Percentiles rank a stretch among this genome's conserved stretches.
phyloP scores from a whole-genome alignment of 2,329 filamentous ascomycete genomes.

The Alternaria alternata region DNA sequence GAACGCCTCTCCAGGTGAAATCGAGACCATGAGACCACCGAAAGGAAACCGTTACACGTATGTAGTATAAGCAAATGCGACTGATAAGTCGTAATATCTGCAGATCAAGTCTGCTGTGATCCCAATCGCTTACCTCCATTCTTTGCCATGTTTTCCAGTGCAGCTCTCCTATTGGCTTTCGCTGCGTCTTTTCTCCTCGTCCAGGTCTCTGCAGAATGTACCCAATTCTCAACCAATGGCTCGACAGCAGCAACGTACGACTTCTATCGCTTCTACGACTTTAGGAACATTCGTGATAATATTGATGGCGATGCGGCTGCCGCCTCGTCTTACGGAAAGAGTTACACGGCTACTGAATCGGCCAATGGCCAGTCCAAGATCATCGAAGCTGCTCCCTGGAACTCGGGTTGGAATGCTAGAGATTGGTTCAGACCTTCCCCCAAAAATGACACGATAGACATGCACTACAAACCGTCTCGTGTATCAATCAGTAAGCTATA shows the following conservation, averaged over 20 bases:
- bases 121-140: background rate
- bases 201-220: conserved; percentile 13
- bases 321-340: background rate
- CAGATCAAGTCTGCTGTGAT: background rate
- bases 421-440: conserved; percentile 12
- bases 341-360: background rate
- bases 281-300: conserved; percentile 7
- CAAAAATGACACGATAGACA: conserved; percentile 2
- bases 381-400: conserved; percentile 15
- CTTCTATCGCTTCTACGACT: conserved; percentile 29
- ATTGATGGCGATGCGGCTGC: background rate
- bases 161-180: background rate
- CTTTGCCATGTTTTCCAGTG: conserved; percentile 1
- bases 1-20: background rate
- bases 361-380: conserved; percentile 6
- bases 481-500: conserved; percentile 16
- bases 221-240: conserved; percentile 20
- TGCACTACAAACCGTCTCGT: conserved; percentile 12
- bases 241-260: conserved; percentile 15
- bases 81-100: background rate
- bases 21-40: background rate
- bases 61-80: conserved; percentile 1
- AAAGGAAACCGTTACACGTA: background rate
- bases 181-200: background rate
- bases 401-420: conserved; percentile 14